Evolutionary conservation across 2,329 filamentous ascomycete genomes (phyloP), one percentile per base, ranked within the genome.

Genomic region (Trichocomaceae sp.): DNA sequence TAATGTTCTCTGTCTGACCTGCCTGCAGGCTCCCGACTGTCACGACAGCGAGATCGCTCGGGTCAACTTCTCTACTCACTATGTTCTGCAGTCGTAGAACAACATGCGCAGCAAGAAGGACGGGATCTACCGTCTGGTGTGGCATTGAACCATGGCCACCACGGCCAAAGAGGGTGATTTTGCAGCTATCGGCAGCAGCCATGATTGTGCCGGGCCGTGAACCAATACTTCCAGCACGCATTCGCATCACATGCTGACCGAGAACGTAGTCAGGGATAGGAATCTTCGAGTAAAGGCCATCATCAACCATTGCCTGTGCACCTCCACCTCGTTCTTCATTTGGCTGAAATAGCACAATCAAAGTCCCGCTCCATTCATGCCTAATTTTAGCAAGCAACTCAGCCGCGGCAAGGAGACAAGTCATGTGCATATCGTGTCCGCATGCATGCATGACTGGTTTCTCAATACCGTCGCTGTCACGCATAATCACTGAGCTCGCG

Each of bases 281-380:
- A 7, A 83, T 62, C 66, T 73, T 60, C 59, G 65, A 64, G 73
- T 69, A 83, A 44, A 84, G 68, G 0, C 82, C 81, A 60, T 81
- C 81, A 42, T 80, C 77, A 2, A 85, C 72, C 82, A 85, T 85
- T 22, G 81, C 70, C 66, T 78, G 77, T 0, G 85, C 85, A 0
- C 85, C 85, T 0, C 73, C 76, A 0, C 79, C 83, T 1, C 79
- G 74, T 65, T 88, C 85, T 64, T 88, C 85, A 1, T 80, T 79
- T 0, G 85, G 85, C 61, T 88, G 86, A 65, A 88, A 88, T 2
- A 83, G 67, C 6, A 85, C 65, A 5, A 88, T 69, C 19, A 88
- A 61, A 0, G 83, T 87, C 0, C 85, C 85, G 9, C 65, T 72
- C 85, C 85, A 88, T 0, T 58, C 31, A 0, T 74, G 60, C n/a